Evolutionary conservation across 441 rosid genomes (phyloP).

Genomic region (Hypseocharis bilobata): DNA sequence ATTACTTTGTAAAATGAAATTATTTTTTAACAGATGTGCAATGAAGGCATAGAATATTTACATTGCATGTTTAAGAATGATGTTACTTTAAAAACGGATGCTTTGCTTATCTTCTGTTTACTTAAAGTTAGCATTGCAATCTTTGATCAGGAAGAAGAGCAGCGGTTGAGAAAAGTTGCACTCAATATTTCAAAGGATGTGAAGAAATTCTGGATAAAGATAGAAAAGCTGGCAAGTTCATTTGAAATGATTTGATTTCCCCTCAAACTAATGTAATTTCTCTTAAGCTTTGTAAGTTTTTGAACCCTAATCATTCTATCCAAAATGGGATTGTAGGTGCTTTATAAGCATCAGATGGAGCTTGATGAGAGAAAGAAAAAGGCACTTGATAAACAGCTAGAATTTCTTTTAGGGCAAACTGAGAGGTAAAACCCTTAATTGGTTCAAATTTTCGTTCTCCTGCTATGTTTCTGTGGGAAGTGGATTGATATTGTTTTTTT

Average conservation of each 20-base stretch:
- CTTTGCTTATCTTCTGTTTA: neutral
- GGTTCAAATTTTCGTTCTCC: neutral
- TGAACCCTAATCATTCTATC: conserved; percentile 10
- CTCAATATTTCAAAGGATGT: conserved; percentile 87
- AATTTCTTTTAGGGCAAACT: conserved; percentile 95
- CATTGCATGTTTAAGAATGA: too few relatives aligned
- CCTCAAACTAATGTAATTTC: conserved; percentile 9
- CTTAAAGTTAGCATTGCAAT: conserved; percentile 16
- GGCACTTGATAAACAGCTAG: conserved; percentile 92
- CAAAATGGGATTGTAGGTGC: conserved; percentile 44
- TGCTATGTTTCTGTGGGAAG: neutral
- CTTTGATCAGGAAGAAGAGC: conserved; percentile 84
- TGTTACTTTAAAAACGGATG: too few relatives aligned
- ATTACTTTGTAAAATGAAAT: conserved; percentile 11
- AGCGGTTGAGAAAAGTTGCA: conserved; percentile 73
- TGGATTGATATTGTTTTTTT: conserved; percentile 13
- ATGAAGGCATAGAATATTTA: neutral
- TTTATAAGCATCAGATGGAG: conserved; percentile 92
- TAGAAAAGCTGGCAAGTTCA: conserved; percentile 85
- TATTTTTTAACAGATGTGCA: neutral
- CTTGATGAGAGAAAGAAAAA: conserved; percentile 94
- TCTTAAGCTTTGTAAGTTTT: neutral
- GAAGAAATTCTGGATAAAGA: conserved; percentile 92
- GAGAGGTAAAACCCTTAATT: conserved; percentile 52
- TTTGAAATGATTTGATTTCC: conserved; percentile 17